Evolutionary conservation across 768 basidiomycete genomes (phyloP).

Genomic region (Strobilomyces confusus): DNA sequence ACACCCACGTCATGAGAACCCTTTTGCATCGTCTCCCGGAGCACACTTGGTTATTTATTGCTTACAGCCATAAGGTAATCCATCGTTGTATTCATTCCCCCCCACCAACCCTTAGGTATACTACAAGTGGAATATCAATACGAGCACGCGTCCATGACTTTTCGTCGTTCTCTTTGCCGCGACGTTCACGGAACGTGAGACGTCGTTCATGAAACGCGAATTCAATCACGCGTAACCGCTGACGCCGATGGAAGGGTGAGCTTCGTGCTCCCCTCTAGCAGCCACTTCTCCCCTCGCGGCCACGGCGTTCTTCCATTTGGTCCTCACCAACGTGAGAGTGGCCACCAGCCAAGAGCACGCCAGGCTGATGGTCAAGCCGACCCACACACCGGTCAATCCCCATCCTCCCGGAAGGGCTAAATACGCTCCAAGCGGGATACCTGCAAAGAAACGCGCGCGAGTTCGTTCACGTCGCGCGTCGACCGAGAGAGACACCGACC

Average conservation of each 20-base stretch:
- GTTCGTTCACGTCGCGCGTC: background rate
- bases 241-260: background rate
- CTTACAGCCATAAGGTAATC: slow-evolving; percentile 25
- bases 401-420: slow-evolving; percentile 16
- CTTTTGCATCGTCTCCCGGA: slow-evolving; percentile 15
- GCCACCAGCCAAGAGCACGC: slow-evolving; percentile 18
- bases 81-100: slow-evolving; percentile 18
- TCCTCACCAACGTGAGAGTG: slow-evolving; percentile 15
- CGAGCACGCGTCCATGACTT: slow-evolving; percentile 1
- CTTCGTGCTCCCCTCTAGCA: background rate
- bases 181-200: background rate
- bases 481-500: slow-evolving; percentile 27
- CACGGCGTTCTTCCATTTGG: slow-evolving; percentile 14
- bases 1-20: slow-evolving; percentile 15
- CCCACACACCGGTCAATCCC: slow-evolving; percentile 26
- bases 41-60: slow-evolving; percentile 17
- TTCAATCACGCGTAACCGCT: background rate
- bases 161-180: background rate
- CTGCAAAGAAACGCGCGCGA: slow-evolving; percentile 21
- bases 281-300: background rate
- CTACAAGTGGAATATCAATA: slow-evolving; percentile 11
- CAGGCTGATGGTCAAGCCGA: slow-evolving; percentile 21
- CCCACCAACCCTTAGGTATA: slow-evolving; percentile 12
- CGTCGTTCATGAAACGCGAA: background rate
- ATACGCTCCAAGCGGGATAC: slow-evolving; percentile 27